Evolutionary conservation across 805 yeast genomes (phyloP).

Genomic region (Candida dajiaensis): DNA sequence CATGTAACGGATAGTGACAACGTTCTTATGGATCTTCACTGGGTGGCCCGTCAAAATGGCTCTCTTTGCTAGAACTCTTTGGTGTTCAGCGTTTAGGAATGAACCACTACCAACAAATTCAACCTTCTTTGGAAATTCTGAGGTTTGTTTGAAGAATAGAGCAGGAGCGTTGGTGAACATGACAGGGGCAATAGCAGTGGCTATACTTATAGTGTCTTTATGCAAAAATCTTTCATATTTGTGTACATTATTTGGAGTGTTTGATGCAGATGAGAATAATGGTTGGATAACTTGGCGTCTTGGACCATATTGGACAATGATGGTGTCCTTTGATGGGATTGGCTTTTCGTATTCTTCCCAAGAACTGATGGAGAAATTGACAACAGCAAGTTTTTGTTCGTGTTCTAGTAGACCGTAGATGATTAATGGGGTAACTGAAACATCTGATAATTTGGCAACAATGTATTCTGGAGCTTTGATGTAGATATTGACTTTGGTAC

Average conservation of each 20-base stretch:
- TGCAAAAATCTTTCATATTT: conserved; percentile 82
- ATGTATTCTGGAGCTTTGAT: conserved; percentile 50
- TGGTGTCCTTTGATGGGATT: conserved; percentile 71
- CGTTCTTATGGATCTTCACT: conserved; percentile 86
- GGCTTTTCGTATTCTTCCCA: conserved; percentile 91
- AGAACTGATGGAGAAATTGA: conserved; percentile 74
- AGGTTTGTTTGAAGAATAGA: conserved; percentile 62
- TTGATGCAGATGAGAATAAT: conserved; percentile 70
- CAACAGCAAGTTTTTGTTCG: conserved; percentile 81
- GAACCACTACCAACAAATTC: conserved; percentile 88
- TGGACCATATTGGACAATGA: conserved; percentile 89
- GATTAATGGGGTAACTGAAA: conserved; percentile 45
- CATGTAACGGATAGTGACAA: conserved; percentile 94
- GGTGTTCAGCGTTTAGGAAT: conserved; percentile 78
- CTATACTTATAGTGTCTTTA: conserved; percentile 66
- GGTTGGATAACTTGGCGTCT: conserved; percentile 84
- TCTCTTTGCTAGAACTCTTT: conserved; percentile 82
- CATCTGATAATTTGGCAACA: conserved; percentile 38
- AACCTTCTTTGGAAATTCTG: conserved; percentile 39
- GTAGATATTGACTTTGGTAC: conserved; percentile 55
- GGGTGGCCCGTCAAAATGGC: conserved; percentile 91
- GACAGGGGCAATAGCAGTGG: conserved; percentile 85
- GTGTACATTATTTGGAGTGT: conserved; percentile 78
- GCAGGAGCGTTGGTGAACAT: conserved; percentile 82
- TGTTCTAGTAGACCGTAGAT: conserved; percentile 73